A percentile compares a stretch with the other conserved stretches of the same genome.
These are phyloP conservation scores for Phytophthora pini DNA, from an alignment of 352 stramenopile genomes.

Conservation along the genomic window DNA sequence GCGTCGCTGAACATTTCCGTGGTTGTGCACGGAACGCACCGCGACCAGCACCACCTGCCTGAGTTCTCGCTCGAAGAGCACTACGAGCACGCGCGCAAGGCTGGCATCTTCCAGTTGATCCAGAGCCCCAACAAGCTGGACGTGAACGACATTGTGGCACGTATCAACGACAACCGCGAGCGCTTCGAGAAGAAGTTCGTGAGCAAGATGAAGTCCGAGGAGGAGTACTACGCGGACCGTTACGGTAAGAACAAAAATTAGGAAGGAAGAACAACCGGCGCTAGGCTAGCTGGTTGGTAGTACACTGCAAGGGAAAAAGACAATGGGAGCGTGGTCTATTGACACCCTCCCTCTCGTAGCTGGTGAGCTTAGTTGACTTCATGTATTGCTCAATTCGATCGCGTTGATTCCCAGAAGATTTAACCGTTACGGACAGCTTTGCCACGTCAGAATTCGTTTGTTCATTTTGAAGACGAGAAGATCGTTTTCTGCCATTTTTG, in stretches of 20 bases:
- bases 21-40: conserved; percentile 90
- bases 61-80: conserved; percentile 78
- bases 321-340: not conserved
- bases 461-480: conserved; percentile 2
- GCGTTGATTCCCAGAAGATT: conserved; percentile 5
- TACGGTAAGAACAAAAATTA: conserved; percentile 76
- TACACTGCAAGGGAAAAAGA: not conserved
- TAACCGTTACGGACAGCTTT: not conserved
- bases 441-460: conserved; percentile 29
- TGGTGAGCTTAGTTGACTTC: conserved; percentile 14
- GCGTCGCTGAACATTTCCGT: conserved; percentile 87
- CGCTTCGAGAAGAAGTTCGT: conserved; percentile 94
- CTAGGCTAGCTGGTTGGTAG: conserved; percentile 1
- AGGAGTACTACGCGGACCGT: conserved; percentile 92
- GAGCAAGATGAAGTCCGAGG: conserved; percentile 94
- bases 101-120: conserved; percentile 86
- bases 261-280: conserved; percentile 19
- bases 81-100: conserved; percentile 80
- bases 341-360: conserved; percentile 7
- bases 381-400: conserved; percentile 22
- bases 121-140: conserved; percentile 77
- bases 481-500: conserved; percentile 6
- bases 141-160: conserved; percentile 88
- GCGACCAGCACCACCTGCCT: conserved; percentile 67
- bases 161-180: conserved; percentile 91